These are phyloP conservation scores for Zasmidium angulare DNA, from an alignment of 2,329 filamentous ascomycete species.

Conservation along the genomic window DNA sequence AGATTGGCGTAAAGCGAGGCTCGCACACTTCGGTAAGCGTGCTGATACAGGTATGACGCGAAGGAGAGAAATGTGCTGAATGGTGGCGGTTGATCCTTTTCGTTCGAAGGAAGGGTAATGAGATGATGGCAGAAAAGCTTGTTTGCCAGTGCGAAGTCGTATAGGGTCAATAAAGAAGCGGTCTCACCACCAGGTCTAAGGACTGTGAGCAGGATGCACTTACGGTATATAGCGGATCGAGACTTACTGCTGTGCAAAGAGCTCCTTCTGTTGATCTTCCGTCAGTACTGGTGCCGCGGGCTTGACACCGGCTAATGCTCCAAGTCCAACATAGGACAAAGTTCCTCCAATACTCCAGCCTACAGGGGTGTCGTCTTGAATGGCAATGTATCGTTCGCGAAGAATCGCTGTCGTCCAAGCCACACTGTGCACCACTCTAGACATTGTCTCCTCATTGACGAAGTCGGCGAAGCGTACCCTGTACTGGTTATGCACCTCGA, in stretches of 20 bases:
- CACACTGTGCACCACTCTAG: constrained; percentile 75
- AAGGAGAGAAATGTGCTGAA: constrained; percentile 82
- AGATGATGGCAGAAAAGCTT: constrained; percentile 91
- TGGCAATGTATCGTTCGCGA: constrained; percentile 74
- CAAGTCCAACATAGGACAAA: constrained; percentile 79
- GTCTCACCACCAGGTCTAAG: constrained; percentile 80
- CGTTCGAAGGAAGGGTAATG: constrained; percentile 50
- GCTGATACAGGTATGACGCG: constrained; percentile 88
- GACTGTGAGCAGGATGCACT: constrained; percentile 20
- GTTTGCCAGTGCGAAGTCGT: constrained; percentile 92
- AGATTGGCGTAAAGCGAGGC: constrained; percentile 81
- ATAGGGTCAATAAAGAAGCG: constrained; percentile 77
- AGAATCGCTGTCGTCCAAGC: constrained; percentile 68
- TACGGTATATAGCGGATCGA: constrained; percentile 2
- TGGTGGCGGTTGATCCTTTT: constrained; percentile 44
- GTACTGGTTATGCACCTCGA: constrained; percentile 97
- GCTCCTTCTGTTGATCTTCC: constrained; percentile 75
- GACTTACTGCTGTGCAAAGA: constrained; percentile 76
- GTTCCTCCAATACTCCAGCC: constrained; percentile 83
- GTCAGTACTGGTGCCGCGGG: constrained; percentile 62
- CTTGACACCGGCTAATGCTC: constrained; percentile 66
- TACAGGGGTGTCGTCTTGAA: constrained; percentile 87
- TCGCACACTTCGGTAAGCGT: constrained; percentile 80
- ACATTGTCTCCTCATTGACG: constrained; percentile 85
- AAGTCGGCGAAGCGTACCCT: constrained; percentile 90